Evolutionary conservation across 805 yeast genomes (phyloP), one percentile per base, ranked within the genome.

Genomic region (Saturnispora besseyi): DNA sequence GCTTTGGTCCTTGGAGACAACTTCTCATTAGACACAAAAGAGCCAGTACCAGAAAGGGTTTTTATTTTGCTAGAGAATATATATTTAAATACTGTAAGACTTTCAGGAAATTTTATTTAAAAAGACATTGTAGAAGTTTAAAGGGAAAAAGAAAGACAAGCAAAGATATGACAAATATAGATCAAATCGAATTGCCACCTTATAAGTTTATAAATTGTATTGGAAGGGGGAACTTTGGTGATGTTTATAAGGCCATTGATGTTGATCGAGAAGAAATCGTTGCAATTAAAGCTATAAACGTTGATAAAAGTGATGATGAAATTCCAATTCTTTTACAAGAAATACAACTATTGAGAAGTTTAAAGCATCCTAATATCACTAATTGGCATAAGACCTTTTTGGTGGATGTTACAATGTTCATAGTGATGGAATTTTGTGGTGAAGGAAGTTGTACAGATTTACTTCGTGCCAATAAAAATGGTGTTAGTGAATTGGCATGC

Each of bases 361-460:
- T 90, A 51, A 72, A 72, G 45, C 79, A 84, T n/a, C 77, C 77
- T 0, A 78, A 76, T 58, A 79, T 93, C 47, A 87, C 93, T 2
- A 72, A 74, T 40, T 81, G 81, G 61, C 73, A 69, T 58, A 81
- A 80, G 44, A 81, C 96, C 1, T 77, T 79, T 59, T 64, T 84
- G 4, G 70, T 73, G 41, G 87, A 80, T 41, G 78, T 79, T 41
- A 74, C 78, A 5, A 78, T 93, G 79, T 90, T 89, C 84, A 86
- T 91, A 44, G 83, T 83, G 5, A 87, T 93, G 96, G 99, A 91
- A 63, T 88, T 77, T 61, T 93, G 98, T 65, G 96, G 91, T 11
- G 97, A 95, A 29, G 96, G 97, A 0, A 87, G 96, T 1, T 86
- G 96, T 64, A 74, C 84, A 2, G 95, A 86, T 59, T 71, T 88